Conservation (phyloP, 1,284 basidiomycete genomes). For the Heliocybe sulcata region DNA sequence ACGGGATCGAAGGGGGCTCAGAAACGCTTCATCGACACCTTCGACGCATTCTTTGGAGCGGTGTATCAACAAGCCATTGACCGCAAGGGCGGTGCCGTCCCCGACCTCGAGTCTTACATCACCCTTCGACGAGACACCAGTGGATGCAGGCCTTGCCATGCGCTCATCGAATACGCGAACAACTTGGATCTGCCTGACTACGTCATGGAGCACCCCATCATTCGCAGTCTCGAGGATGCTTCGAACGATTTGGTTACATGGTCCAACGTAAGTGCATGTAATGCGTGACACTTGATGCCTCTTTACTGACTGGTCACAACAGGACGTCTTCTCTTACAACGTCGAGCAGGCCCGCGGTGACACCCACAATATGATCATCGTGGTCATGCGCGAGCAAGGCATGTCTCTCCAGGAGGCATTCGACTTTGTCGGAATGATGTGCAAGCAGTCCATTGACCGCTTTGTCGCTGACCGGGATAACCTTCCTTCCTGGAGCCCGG, state of each 20-base stretch:
- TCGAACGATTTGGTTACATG: constrained; percentile 23
- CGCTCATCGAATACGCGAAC: constrained; percentile 22
- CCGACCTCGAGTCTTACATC: constrained; percentile 22
- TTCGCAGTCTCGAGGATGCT: constrained; percentile 18
- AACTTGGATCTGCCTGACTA: constrained; percentile 23
- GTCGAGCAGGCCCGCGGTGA: constrained; percentile 16
- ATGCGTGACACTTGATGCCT: not conserved
- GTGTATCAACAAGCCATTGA: constrained; percentile 18
- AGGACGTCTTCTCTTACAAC: constrained; percentile 20
- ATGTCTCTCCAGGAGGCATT: constrained; percentile 4
- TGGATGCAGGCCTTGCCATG: constrained; percentile 23
- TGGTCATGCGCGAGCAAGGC: constrained; percentile 15
- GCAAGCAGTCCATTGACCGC: constrained; percentile 5
- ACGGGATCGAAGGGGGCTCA: not conserved
- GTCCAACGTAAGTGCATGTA: constrained; percentile 20
- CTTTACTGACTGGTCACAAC: not conserved
- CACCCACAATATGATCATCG: constrained; percentile 17
- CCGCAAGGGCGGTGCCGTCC: constrained; percentile 15
- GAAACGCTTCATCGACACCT: constrained; percentile 17
- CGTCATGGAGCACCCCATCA: constrained; percentile 20
- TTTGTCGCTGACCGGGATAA: constrained; percentile 7
- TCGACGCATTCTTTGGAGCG: constrained; percentile 21
- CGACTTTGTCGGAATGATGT: constrained; percentile 5
- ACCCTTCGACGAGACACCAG: constrained; percentile 20
- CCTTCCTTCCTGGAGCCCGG: constrained; percentile 14